Percentiles rank a stretch among this genome's conserved stretches.
phyloP scores from a whole-genome alignment of 2,329 filamentous ascomycete species.

The Paecilomyces sp. region DNA sequence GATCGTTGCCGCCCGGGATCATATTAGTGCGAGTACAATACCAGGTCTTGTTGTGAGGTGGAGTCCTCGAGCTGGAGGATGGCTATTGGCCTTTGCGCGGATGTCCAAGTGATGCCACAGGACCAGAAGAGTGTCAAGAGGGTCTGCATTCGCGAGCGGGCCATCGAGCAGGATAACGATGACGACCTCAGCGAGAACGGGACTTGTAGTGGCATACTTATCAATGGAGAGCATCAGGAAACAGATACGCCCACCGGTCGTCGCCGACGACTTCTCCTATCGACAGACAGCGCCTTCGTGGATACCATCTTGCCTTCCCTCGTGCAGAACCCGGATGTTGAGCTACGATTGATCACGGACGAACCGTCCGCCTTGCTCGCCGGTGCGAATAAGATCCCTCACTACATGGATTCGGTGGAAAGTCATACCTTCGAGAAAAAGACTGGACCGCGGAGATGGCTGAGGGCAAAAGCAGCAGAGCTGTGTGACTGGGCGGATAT shows the following conservation, averaged over 20 bases:
- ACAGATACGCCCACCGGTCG: constrained; percentile 7
- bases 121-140: constrained; percentile 6
- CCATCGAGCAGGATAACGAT: constrained; percentile 15
- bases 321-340: constrained; percentile 30
- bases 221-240: constrained; percentile 1
- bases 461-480: constrained; percentile 44
- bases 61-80: not conserved
- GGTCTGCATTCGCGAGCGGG: constrained; percentile 16
- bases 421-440: constrained; percentile 32
- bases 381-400: constrained; percentile 29
- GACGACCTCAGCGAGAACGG: constrained; percentile 10
- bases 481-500: constrained; percentile 84
- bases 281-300: constrained; percentile 33
- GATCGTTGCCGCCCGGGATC: not conserved
- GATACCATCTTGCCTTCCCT: constrained; percentile 31
- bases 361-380: constrained; percentile 28
- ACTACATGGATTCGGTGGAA: constrained; percentile 35
- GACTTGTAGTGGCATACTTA: not conserved
- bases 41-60: not conserved
- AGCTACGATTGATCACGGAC: constrained; percentile 36
- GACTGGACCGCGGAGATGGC: constrained; percentile 29
- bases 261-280: constrained; percentile 26
- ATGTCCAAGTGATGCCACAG: constrained; percentile 1
- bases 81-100: constrained; percentile 8
- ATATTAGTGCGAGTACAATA: not conserved